Evolutionary conservation across 768 basidiomycete genomes (phyloP), one percentile per base, ranked within the genome.

Genomic region (Kwoniella sp.): DNA sequence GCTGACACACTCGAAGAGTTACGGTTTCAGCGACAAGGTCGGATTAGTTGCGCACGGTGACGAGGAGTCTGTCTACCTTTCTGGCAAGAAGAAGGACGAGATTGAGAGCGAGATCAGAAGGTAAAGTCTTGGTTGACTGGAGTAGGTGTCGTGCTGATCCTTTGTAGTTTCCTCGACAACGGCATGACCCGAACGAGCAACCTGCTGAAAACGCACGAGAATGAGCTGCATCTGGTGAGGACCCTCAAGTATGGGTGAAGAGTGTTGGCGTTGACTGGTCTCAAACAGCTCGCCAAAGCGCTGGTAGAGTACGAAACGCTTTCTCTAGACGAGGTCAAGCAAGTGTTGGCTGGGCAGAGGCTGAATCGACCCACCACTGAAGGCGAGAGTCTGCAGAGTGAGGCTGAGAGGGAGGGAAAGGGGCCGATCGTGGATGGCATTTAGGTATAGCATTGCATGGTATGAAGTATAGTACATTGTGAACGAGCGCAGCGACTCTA

Each of bases 231-330:
- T 73, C 79, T 77, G 75, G 52, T 61, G 45, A 42, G 64, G 32
- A 17, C 17, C 47, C 43, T 15, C 41, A 12, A 34, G 15, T 5
- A 15, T 8, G 5, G 36, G 15, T 14, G 6, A 37, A 20, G 6
- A 37, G 8, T n/a, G 27, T 31, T 41, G 26, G 5, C 10, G 2
- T 32, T 36, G n/a, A 31, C 7, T 22, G 12, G 37, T 50, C 15
- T 19, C 29, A 14, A 20, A 37, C 59, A 91, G 89, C 82, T 98
- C 33, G 92, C 93, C 1, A 81, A 81, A 48, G 93, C 93, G 9
- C 77, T 99, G 52, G 86, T 99, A 11, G 91, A 96, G 72, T 86
- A 93, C 75, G 93, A 99, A 78, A 96, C 93, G 17, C 77, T 99
- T 59, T 84, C 85, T 60, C 78, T 82, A 33, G 85, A 88, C 9